Percentiles rank a stretch among this genome's conserved stretches.
Evolutionary conservation across 2,329 filamentous ascomycete genomes (phyloP).

Genomic region (Colletotrichum sublineola): DNA sequence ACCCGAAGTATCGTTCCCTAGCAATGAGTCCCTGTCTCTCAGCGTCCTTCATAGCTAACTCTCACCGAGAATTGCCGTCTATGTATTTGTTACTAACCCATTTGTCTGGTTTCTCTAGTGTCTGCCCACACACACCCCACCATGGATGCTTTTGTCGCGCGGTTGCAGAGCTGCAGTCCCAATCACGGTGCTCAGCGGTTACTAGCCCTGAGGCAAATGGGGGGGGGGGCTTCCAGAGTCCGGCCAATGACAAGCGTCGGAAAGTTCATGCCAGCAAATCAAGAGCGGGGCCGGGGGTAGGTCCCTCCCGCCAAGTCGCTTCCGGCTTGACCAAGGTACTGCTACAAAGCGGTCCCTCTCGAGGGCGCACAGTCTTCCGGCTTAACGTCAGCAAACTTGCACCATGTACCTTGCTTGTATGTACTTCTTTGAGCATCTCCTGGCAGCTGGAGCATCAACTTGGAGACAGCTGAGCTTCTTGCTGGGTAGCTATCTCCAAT

Average conservation of each 20-base stretch:
- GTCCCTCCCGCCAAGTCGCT: constrained; percentile 21
- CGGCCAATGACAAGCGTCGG: constrained; percentile 15
- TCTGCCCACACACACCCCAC: not conserved
- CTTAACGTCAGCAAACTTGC: constrained; percentile 32
- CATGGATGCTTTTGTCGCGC: constrained; percentile 34
- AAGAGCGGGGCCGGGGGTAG: constrained; percentile 20
- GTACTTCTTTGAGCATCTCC: not conserved
- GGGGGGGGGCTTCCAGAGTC: constrained; percentile 2
- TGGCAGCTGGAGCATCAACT: not conserved
- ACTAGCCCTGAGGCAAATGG: constrained; percentile 32
- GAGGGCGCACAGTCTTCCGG: constrained; percentile 3
- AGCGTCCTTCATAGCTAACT: not conserved
- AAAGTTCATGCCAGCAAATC: constrained; percentile 29
- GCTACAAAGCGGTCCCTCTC: too few relatives aligned
- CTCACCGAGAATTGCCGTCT: not conserved
- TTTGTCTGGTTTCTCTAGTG: not conserved
- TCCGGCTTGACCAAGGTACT: constrained; percentile 19
- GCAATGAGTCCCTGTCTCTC: not conserved
- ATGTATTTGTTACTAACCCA: not conserved
- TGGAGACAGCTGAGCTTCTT: not conserved
- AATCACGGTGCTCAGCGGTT: constrained; percentile 39
- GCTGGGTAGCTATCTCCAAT: constrained; percentile 6
- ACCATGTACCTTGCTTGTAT: constrained; percentile 8
- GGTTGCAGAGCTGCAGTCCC: constrained; percentile 40
- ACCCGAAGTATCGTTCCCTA: constrained; percentile 10